Evolutionary conservation across 768 basidiomycete species (phyloP).

Genomic region (Hydnum rufescens): DNA sequence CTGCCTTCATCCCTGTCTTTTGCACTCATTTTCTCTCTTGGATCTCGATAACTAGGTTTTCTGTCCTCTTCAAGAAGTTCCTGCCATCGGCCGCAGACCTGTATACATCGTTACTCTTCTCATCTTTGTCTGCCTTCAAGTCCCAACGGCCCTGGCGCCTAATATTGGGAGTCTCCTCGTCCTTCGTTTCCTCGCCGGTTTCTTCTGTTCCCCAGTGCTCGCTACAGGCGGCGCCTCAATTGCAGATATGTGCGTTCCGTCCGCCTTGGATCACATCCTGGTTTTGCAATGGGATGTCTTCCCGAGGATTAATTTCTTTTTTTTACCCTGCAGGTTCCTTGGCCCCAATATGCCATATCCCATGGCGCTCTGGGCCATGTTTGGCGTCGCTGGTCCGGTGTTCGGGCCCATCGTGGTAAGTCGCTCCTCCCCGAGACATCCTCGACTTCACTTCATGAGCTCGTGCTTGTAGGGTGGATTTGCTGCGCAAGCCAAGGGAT

Average conservation of each 20-base stretch:
- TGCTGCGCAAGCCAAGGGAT: conserved; percentile 17
- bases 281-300: no score
- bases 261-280: no score
- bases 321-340: no score
- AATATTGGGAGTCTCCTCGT: conserved; percentile 18
- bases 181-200: conserved; percentile 19
- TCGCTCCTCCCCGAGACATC: no score
- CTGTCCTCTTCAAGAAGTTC: conserved; percentile 17
- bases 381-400: conserved; percentile 16
- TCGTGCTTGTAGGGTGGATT: no score
- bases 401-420: conserved; percentile 17
- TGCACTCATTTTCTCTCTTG: neutral
- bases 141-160: conserved; percentile 17
- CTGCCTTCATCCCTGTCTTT: neutral
- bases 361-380: conserved; percentile 16
- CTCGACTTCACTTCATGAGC: no score
- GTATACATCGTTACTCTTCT: conserved; percentile 20
- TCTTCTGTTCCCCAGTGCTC: conserved; percentile 19
- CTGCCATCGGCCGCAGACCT: conserved; percentile 18
- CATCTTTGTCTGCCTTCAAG: conserved; percentile 7
- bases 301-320: no score
- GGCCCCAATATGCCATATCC: no score
- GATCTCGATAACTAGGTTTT: conserved; percentile 6
- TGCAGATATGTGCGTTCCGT: conserved; percentile 16
- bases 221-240: conserved; percentile 19